Base-by-base conservation (phyloP, 1,284 basidiomycete genomes). In the Boletus mariae region DNA sequence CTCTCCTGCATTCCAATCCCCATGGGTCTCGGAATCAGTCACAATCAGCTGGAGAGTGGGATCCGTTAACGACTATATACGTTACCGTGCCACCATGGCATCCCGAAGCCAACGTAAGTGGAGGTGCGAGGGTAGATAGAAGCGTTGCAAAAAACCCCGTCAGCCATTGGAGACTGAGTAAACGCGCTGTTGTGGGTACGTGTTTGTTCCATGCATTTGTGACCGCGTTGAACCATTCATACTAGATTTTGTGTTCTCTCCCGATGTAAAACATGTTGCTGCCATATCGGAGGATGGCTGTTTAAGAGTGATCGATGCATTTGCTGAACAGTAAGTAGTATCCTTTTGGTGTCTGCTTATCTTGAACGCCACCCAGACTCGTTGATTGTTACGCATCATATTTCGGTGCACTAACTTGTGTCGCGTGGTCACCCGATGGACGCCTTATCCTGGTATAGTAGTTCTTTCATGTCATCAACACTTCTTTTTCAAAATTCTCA, bases 341-440 rank as follows among this genome's bases (percentile, higher is more conserved):
- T 35, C n/a, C 13, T 13, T 34, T 45, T 1, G 4, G 10, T 28
- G 11, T 48, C 2, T 28, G 17, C 48, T 31, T 48, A n/a, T 45
- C 15, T 41, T 55, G 38, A 63, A 49, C 31, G 35, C 41, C 34
- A 45, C 43, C 10, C 55, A 92, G 90, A 61, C 79, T 96, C 26
- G 82, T 92, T 29, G 93, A 97, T 65, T 92, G 90, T 57, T 97
- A 92, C 65, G 84, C 90, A 3, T 90, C 92, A 8, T 98, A 98
- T 70, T 98, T 96, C 66, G 94, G 94, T 13, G 81, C 90, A 1
- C 69, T 99, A 29, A 93, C 85, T 8, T 94, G 89, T 61, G 83
- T 96, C 1, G 85, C 90, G 0, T 98, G 95, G 94, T 95, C 93
- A 9, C 94, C 94, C 1, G 95, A 98, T 69, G 92, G 92, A 20